phyloP scores from a whole-genome alignment of 441 rosid genomes.

The Isatis lusitanica region DNA sequence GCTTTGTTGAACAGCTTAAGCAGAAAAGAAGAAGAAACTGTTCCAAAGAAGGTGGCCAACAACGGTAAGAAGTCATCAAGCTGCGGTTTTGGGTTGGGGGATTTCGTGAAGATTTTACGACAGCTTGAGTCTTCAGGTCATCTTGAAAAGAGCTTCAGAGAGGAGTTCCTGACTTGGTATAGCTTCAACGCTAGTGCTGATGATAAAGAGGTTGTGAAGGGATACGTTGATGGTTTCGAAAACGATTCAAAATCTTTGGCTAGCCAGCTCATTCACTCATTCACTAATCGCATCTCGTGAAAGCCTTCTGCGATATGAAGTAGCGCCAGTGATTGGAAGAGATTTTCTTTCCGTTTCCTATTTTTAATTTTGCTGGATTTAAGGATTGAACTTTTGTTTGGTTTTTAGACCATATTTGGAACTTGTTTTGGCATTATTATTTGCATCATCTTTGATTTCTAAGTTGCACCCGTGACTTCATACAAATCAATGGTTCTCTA shows the following conservation, averaged over 20 bases:
- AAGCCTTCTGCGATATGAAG: constrained; percentile 60
- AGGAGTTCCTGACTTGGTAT: constrained; percentile 91
- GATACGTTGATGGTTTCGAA: constrained; percentile 56
- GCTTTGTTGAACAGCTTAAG: neutral
- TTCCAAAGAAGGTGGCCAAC: constrained; percentile 31
- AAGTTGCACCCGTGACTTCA: too few species aligned
- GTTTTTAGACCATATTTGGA: too few species aligned
- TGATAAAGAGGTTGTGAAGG: constrained; percentile 63
- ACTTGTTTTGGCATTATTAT: too few species aligned
- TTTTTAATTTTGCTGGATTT: too few species aligned
- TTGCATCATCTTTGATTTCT: too few species aligned
- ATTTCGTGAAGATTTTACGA: constrained; percentile 66
- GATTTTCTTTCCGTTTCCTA: too few species aligned
- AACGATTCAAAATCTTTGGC: constrained; percentile 65
- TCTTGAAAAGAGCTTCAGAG: constrained; percentile 68
- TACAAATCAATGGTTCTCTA: too few species aligned
- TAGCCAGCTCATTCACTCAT: constrained; percentile 77
- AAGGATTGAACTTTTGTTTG: neutral
- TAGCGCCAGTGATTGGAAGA: constrained; percentile 52
- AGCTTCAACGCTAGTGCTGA: constrained; percentile 63
- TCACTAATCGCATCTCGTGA: constrained; percentile 57
- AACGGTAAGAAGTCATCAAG: constrained; percentile 40
- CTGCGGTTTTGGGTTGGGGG: constrained; percentile 55
- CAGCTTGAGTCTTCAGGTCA: constrained; percentile 53
- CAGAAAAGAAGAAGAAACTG: neutral